phyloP scores from a whole-genome alignment of 202 grass and related monocot species.

The Brachypodium distachyon region DNA sequence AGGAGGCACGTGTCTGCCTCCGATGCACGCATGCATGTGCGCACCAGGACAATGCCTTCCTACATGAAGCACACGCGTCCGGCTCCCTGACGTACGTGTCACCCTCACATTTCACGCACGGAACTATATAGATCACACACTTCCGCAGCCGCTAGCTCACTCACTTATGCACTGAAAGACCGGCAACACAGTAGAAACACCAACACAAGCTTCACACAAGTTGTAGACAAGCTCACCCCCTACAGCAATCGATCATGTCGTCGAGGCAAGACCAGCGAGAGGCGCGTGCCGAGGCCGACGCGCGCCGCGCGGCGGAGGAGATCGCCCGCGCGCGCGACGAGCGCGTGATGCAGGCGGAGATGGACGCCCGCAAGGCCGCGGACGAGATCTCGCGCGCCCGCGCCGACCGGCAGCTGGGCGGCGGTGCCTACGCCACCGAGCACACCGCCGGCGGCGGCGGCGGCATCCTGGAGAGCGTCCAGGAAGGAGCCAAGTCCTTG shows the following conservation, averaged over 20 bases:
- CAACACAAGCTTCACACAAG: not conserved
- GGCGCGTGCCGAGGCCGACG: conserved; percentile 26
- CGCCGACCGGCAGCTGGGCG: not conserved
- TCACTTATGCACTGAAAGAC: not conserved
- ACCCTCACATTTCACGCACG: not conserved
- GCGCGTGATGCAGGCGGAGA: conserved; percentile 42
- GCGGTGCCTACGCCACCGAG: not conserved
- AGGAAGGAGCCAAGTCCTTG: conserved; percentile 49
- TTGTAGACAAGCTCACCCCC: no score
- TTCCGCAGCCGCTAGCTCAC: not conserved
- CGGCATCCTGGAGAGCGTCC: conserved; percentile 54
- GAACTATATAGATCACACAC: conserved; percentile 3
- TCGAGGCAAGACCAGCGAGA: conserved; percentile 35
- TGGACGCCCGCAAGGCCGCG: conserved; percentile 31
- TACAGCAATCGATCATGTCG: not conserved
- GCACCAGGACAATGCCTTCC: not conserved
- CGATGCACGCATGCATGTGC: not conserved
- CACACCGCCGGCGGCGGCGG: not conserved
- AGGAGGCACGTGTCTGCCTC: conserved; percentile 14
- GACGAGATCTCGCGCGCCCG: conserved; percentile 58
- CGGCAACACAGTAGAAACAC: not conserved
- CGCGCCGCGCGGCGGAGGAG: conserved; percentile 49
- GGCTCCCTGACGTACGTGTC: not conserved
- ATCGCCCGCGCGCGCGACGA: conserved; percentile 49
- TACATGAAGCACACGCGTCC: conserved; percentile 3